phyloP scores from a whole-genome alignment of 495 filamentous ascomycete genomes.

The Clavariopsis aquatica region DNA sequence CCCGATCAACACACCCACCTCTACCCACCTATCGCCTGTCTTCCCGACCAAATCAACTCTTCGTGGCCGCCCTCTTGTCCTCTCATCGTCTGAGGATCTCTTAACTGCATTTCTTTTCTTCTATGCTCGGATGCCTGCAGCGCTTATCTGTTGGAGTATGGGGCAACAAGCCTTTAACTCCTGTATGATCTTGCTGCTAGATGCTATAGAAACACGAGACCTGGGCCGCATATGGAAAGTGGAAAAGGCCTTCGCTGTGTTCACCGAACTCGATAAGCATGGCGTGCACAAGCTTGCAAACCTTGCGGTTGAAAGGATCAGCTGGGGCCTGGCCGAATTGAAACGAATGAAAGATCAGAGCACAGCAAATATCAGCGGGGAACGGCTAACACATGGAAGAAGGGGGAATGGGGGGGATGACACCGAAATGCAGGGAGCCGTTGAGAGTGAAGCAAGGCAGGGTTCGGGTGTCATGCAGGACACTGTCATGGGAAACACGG shows the following conservation, averaged over 20 bases:
- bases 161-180: conserved; percentile 54
- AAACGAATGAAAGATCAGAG: neutral
- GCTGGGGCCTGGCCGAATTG: conserved; percentile 37
- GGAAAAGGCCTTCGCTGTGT: conserved; percentile 48
- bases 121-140: conserved; percentile 46
- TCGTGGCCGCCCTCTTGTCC: conserved; percentile 49
- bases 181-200: conserved; percentile 50
- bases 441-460: conserved; percentile 15
- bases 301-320: conserved; percentile 46
- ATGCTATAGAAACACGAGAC: conserved; percentile 49
- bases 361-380: too few species aligned
- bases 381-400: neutral
- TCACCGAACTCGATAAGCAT: conserved; percentile 47
- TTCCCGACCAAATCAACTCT: conserved; percentile 26
- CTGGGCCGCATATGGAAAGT: conserved; percentile 40
- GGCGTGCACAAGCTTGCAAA: conserved; percentile 50
- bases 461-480: conserved; percentile 30
- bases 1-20: conserved; percentile 15
- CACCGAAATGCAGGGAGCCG: conserved; percentile 37
- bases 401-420: conserved; percentile 11
- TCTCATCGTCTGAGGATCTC: conserved; percentile 46
- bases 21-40: conserved; percentile 8
- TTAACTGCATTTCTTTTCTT: conserved; percentile 52
- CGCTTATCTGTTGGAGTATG: conserved; percentile 52
- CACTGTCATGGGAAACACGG: conserved; percentile 52